Evolutionary conservation across 306 rosid species (phyloP).

Genomic region (Pueraria montana): DNA sequence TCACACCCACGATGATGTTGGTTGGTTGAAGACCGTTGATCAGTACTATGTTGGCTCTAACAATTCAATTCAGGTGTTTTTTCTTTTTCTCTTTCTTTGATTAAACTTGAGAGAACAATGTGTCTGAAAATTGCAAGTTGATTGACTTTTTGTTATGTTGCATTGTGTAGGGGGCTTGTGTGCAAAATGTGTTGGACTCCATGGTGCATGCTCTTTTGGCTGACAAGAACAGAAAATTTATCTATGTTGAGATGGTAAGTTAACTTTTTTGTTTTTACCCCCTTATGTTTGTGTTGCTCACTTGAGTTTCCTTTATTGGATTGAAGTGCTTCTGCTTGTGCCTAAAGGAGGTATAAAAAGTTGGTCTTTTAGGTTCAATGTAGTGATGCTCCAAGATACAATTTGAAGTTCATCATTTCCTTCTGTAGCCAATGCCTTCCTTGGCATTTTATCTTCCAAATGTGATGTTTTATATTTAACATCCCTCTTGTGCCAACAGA

Average conservation of each 20-base stretch:
- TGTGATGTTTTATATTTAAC: slow-evolving; percentile 24
- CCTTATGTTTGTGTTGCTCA: not conserved
- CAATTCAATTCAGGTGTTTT: slow-evolving; percentile 74
- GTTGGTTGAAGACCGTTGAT: slow-evolving; percentile 89
- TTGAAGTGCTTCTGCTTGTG: slow-evolving; percentile 16
- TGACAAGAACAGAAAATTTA: slow-evolving; percentile 83
- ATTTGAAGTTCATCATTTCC: slow-evolving; percentile 7
- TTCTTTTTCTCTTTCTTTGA: not conserved
- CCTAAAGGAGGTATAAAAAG: slow-evolving; percentile 3
- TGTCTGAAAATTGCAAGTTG: slow-evolving; percentile 27
- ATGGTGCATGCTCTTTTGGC: slow-evolving; percentile 71
- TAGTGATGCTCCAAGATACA: slow-evolving; percentile 12
- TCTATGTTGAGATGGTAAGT: slow-evolving; percentile 77
- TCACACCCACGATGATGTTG: slow-evolving; percentile 87
- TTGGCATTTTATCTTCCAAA: slow-evolving; percentile 2
- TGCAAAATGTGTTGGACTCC: slow-evolving; percentile 85
- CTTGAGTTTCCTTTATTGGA: slow-evolving; percentile 14
- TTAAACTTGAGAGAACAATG: not conserved
- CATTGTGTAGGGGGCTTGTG: slow-evolving; percentile 76
- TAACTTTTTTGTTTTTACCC: not conserved
- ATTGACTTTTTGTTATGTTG: not conserved
- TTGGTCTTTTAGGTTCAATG: slow-evolving; percentile 2
- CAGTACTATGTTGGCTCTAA: slow-evolving; percentile 95
- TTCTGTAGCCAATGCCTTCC: not conserved
- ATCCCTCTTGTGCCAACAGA: not conserved